These are phyloP conservation scores for Cordia subcordata DNA, from an alignment of 257 asterid genomes.

Conservation along the genomic window DNA sequence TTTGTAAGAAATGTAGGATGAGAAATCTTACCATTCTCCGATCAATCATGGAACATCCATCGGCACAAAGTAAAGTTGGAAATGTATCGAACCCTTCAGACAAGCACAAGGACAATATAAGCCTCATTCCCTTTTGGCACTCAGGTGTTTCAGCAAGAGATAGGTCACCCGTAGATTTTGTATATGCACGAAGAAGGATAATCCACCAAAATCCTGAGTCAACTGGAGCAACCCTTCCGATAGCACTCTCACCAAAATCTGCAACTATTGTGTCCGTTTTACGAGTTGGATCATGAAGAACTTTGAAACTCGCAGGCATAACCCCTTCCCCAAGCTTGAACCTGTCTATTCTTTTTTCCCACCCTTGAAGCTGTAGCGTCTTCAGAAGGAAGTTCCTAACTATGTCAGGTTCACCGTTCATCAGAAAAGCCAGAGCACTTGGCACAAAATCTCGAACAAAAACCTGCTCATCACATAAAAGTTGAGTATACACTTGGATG, in stretches of 20 bases:
- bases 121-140: conserved; percentile 81
- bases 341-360: conserved; percentile 67
- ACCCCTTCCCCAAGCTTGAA: conserved; percentile 81
- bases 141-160: conserved; percentile 62
- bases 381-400: conserved; percentile 66
- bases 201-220: conserved; percentile 95
- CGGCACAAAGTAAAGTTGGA: conserved; percentile 76
- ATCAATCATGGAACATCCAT: conserved; percentile 83
- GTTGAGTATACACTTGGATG: background rate
- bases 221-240: conserved; percentile 81
- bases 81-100: conserved; percentile 81
- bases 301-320: conserved; percentile 82
- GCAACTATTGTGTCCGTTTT: conserved; percentile 60
- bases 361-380: conserved; percentile 78
- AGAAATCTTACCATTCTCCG: conserved; percentile 62
- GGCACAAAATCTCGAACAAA: conserved; percentile 82
- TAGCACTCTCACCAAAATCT: conserved; percentile 82
- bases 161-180: conserved; percentile 66
- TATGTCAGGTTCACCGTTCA: conserved; percentile 76
- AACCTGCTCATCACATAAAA: conserved; percentile 33
- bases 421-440: conserved; percentile 66
- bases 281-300: conserved; percentile 63
- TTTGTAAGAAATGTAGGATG: conserved; percentile 14
- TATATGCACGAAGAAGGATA: conserved; percentile 75
- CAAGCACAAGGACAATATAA: conserved; percentile 56